These are phyloP conservation scores for Lactarius tabidus DNA, from an alignment of 768 basidiomycete genomes.

Conservation along the genomic window DNA sequence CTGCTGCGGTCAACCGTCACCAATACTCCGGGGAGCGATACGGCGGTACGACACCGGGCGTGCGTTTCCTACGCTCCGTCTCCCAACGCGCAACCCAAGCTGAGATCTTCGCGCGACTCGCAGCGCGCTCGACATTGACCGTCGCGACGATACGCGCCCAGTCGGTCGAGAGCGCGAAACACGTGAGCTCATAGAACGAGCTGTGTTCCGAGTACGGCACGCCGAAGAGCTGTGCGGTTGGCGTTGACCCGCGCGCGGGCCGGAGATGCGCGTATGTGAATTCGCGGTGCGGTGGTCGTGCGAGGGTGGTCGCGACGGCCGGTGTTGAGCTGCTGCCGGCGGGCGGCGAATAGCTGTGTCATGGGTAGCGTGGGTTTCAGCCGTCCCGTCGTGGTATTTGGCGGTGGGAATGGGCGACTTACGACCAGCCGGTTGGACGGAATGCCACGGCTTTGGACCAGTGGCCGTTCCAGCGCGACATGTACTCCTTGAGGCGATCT, in stretches of 20 bases:
- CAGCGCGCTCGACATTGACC: slow-evolving; percentile 78
- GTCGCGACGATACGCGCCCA: slow-evolving; percentile 93
- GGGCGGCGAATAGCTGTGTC: slow-evolving; percentile 58
- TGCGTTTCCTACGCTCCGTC: slow-evolving; percentile 63
- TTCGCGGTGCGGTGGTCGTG: slow-evolving; percentile 55
- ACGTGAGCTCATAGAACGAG: slow-evolving; percentile 92
- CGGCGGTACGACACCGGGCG: slow-evolving; percentile 33
- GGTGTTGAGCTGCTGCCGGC: slow-evolving; percentile 59
- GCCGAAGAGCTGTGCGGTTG: slow-evolving; percentile 68
- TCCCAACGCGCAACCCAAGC: slow-evolving; percentile 91
- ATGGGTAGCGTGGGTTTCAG: too few relatives aligned
- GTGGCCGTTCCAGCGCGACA: slow-evolving; percentile 64
- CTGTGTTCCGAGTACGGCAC: slow-evolving; percentile 95
- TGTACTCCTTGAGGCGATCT: slow-evolving; percentile 74
- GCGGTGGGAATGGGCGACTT: slow-evolving; percentile 35
- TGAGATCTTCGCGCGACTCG: slow-evolving; percentile 77
- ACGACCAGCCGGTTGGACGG: slow-evolving; percentile 97
- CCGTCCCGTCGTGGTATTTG: too few relatives aligned
- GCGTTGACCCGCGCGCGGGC: slow-evolving; percentile 66
- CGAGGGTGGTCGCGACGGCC: slow-evolving; percentile 64
- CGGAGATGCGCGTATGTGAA: slow-evolving; percentile 71
- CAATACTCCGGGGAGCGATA: slow-evolving; percentile 46
- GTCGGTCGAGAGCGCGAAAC: slow-evolving; percentile 85
- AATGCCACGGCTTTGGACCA: slow-evolving; percentile 78
- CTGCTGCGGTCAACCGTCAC: too few relatives aligned